phyloP scores from a whole-genome alignment of 164 flowering plant species.

The Stephania japonica region DNA sequence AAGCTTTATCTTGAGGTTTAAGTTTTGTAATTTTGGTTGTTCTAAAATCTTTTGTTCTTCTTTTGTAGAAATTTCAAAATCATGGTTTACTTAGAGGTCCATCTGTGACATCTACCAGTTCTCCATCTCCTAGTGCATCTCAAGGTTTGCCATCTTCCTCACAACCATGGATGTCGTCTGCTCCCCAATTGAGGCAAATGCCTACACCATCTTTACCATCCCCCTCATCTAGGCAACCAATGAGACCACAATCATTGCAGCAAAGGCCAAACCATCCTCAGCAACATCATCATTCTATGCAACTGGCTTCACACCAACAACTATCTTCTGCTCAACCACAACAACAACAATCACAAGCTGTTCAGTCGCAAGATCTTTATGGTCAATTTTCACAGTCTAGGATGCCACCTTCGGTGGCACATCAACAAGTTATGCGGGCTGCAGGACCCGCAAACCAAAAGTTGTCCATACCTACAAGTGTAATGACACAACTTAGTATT shows the following conservation, averaged over 20 bases:
- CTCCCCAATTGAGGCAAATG: constrained; percentile 48
- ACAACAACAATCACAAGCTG: constrained; percentile 23
- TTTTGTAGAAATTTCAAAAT: constrained; percentile 61
- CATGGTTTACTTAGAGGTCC: constrained; percentile 48
- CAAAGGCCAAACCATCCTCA: constrained; percentile 53
- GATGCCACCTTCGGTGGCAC: constrained; percentile 35
- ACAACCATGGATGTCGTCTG: constrained; percentile 76
- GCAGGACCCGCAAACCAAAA: constrained; percentile 49
- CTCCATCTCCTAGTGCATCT: constrained; percentile 43
- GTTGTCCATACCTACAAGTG: constrained; percentile 25
- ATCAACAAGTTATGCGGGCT: constrained; percentile 41
- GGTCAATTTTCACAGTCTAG: constrained; percentile 46
- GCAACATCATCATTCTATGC: constrained; percentile 35
- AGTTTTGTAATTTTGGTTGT: neutral
- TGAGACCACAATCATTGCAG: constrained; percentile 47
- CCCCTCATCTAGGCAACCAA: constrained; percentile 49
- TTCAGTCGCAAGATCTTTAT: constrained; percentile 53
- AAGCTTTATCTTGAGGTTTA: neutral
- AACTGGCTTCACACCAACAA: constrained; percentile 42
- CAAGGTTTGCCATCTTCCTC: constrained; percentile 44
- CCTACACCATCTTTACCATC: constrained; percentile 54
- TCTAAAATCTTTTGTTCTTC: neutral
- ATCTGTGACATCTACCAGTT: constrained; percentile 39
- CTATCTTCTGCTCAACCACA: constrained; percentile 33
- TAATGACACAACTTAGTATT: constrained; percentile 27